Conservation (phyloP, 139 green algal genomes). For the Auxenochlorella pyrenoidosa region DNA sequence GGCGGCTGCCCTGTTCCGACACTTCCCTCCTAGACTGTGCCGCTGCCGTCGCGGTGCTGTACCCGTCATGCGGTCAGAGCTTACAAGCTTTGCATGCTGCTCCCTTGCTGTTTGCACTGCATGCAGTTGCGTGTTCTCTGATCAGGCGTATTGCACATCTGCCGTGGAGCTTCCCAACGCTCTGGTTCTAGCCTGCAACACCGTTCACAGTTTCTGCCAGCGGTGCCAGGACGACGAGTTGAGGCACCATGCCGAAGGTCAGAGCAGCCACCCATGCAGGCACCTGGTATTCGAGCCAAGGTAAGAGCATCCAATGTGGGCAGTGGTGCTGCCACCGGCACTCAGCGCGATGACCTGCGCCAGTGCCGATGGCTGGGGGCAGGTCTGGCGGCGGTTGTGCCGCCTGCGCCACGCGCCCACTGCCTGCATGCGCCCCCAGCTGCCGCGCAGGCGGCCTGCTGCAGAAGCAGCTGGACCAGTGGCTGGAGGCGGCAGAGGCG, state of each 20-base stretch:
- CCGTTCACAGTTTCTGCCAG: not conserved
- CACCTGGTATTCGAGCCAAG: constrained; percentile 74
- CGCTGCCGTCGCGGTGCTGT: too few species aligned
- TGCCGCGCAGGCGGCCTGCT: not conserved
- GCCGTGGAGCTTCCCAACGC: too few species aligned
- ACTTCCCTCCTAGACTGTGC: too few species aligned
- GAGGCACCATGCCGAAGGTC: not conserved
- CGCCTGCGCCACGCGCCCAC: not conserved
- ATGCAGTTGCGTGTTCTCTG: too few species aligned
- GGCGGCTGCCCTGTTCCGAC: too few species aligned
- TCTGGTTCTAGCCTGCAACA: not conserved
- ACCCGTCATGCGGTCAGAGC: too few species aligned
- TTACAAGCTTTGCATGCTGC: too few species aligned
- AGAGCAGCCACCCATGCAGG: constrained; percentile 64
- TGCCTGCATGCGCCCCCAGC: not conserved
- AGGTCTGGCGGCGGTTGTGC: not conserved
- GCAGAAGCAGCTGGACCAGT: constrained; percentile 60
- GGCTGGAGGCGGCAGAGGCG: constrained; percentile 15
- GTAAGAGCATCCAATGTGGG: constrained; percentile 29
- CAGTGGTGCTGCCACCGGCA: too few species aligned
- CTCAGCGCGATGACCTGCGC: too few species aligned
- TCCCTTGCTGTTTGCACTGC: too few species aligned
- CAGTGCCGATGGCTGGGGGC: not conserved
- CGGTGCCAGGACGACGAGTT: too few species aligned
- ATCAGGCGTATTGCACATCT: too few species aligned